Evolutionary conservation across 345 rosid species (phyloP).

Genomic region (Acer saccharum): DNA sequence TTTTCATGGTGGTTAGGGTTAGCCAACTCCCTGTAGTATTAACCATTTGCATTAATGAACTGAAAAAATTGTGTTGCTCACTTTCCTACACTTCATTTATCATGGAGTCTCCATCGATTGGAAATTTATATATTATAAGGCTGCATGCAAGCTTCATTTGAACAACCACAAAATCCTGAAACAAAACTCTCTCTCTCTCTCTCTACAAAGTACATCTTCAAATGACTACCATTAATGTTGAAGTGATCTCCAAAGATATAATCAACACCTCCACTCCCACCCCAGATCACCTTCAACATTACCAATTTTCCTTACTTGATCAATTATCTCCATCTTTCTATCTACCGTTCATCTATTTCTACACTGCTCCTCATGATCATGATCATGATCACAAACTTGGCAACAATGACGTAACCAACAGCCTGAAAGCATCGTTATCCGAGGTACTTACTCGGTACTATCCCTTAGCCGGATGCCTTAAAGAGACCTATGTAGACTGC

Average conservation of each 20-base stretch:
- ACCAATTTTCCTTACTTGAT: conserved; percentile 40
- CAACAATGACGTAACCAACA: conserved; percentile 13
- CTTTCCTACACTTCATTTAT: too few relatives aligned
- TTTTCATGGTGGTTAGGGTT: too few relatives aligned
- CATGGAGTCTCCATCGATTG: too few relatives aligned
- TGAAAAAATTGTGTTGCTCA: too few relatives aligned
- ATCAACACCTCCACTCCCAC: conserved; percentile 47
- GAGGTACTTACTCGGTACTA: neutral
- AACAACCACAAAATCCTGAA: too few relatives aligned
- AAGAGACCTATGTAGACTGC: neutral
- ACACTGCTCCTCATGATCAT: neutral
- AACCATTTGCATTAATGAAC: too few relatives aligned
- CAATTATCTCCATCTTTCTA: conserved; percentile 34
- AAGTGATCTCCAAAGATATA: conserved; percentile 28
- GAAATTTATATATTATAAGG: neutral
- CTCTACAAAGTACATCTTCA: too few relatives aligned
- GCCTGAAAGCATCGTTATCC: neutral
- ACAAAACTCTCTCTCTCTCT: too few relatives aligned
- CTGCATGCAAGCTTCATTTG: too few relatives aligned
- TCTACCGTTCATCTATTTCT: conserved; percentile 43
- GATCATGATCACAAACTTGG: conserved; percentile 4
- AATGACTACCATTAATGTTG: conserved; percentile 24
- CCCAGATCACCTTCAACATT: conserved; percentile 31
- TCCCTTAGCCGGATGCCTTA: neutral
- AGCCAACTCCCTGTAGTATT: too few relatives aligned